Evolutionary conservation across 495 filamentous ascomycete species (phyloP), one percentile per base, ranked within the genome.

Genomic region (Penicillium ucsense): DNA sequence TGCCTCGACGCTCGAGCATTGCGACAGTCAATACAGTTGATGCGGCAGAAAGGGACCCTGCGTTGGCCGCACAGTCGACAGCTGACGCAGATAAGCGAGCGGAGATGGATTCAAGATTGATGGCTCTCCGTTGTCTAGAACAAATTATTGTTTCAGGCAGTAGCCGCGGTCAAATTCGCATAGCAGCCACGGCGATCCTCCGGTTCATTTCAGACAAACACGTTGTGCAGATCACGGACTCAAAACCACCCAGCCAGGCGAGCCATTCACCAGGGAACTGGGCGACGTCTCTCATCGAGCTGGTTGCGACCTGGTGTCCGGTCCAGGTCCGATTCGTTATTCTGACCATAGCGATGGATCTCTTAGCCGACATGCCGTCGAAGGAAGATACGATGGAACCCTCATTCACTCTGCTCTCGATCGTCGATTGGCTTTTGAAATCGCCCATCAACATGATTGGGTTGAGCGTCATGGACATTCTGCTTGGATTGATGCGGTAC

Each of bases 361-460:
- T 73, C 4, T 66, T 95, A 35, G 65, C 84, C 10, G 72, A 75
- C 29, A 82, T 77, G 8, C 76, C 78, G 3, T 66, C 88, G 8
- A 73, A 68, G 9, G 83, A 88, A 57, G 75, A 83, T 7, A 77
- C 80, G 12, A 51, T 94, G 42, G 73, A 76, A 11, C 79, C 83
- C 35, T 81, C 91, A 60, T 74, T 85, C 30, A 79, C 88, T 10
- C 65, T 94, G 38, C 76, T 82, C 1, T 83, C 79, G 41, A 78
- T 94, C 55, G 76, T 94, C 38, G 81, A 82, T 47, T 86, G 84
- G 46, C 71, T 95, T n/a, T 67, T 96, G 36, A 81, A 83, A 47
- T 95, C 89, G 0, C 79, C 88, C 31, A 82, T 94, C 55, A 96
- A 94, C 61, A 78, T 96, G 64, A 94, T 96, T 48, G 90, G 90